Conservation (phyloP, 176 grass and related monocot species). For the Poa annua region DNA sequence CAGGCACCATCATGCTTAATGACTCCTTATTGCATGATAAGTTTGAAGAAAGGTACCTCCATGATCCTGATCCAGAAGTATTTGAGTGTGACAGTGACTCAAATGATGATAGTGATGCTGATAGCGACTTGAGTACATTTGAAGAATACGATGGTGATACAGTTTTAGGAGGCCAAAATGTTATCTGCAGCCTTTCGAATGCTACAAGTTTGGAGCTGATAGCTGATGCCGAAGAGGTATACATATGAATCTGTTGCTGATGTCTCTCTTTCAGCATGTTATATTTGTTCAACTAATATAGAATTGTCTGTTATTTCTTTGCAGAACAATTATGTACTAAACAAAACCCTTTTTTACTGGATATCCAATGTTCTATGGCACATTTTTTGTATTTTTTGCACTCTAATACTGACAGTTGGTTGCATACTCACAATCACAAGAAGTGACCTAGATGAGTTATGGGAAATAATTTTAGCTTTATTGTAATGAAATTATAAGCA, state of each 20-base stretch:
- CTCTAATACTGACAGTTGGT: neutral
- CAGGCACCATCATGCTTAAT: neutral
- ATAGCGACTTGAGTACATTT: neutral
- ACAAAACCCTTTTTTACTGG: neutral
- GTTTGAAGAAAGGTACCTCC: neutral
- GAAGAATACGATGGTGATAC: neutral
- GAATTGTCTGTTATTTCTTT: neutral
- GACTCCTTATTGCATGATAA: conserved; percentile 14
- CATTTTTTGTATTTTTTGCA: conserved; percentile 1
- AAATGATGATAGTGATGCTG: neutral
- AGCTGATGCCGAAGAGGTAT: conserved; percentile 35
- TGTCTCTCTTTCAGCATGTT: neutral
- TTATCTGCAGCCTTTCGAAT: conserved; percentile 34
- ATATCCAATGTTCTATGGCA: conserved; percentile 1
- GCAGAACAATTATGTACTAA: neutral
- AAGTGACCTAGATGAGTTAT: neutral
- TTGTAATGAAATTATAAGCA: neutral
- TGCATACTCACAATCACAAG: neutral
- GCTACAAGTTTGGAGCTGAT: conserved; percentile 43
- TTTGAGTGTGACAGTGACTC: neutral
- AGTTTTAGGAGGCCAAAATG: conserved; percentile 29
- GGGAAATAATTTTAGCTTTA: conserved; percentile 1
- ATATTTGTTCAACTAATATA: neutral
- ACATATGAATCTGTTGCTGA: neutral
- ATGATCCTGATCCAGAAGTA: no score